Base-by-base conservation (phyloP, 1,284 basidiomycete genomes). In the Megacollybia platyphylla region DNA sequence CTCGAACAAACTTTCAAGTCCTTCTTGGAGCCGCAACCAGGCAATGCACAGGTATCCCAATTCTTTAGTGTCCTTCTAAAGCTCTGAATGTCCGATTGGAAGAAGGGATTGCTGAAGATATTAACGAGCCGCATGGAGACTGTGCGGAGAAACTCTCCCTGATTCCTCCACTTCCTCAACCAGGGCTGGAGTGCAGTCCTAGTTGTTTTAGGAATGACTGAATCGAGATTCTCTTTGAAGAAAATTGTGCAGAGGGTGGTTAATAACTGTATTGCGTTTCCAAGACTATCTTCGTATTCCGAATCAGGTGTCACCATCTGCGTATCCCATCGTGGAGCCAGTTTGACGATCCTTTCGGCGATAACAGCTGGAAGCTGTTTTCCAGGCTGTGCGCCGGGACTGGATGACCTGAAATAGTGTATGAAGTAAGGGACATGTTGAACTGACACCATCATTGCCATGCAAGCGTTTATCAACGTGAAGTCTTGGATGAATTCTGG, bases 141-240 rank as follows among this genome's bases (percentile, higher is more conserved):
- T 15, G 41, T 11, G 43, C 42, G 24, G 45, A 50, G 27, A 13
- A 35, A 47, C 31, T 34, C 11, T 11, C 31, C 31, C 15, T 6
- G 10, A 15, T 11, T 34, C 4, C 4, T 11, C 31, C 31, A 34
- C 7, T 15, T 15, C 10, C 10, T 34, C 31, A 34, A 34, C 31
- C 10, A 34, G 15, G 31, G 31, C 10, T 11, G 10, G 15, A 34
- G 31, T 34, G 11, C 11, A 11, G 10, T 15, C 4, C 31, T 11
- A 4, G 10, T 11, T 15, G 10, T 15, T 15, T 11, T 15, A 34
- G 31, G 15, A 34, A 34, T 7, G 31, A 34, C 31, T 15, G 15
- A 11, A 11, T 34, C 31, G 6, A 6, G 31, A 34, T 34, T 15
- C 15, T 11, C 31, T 34, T 15, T 11, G 31, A 15, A 34, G 31